Conservation (phyloP, 2,329 filamentous ascomycete genomes). For the Colletotrichum spinosum region DNA sequence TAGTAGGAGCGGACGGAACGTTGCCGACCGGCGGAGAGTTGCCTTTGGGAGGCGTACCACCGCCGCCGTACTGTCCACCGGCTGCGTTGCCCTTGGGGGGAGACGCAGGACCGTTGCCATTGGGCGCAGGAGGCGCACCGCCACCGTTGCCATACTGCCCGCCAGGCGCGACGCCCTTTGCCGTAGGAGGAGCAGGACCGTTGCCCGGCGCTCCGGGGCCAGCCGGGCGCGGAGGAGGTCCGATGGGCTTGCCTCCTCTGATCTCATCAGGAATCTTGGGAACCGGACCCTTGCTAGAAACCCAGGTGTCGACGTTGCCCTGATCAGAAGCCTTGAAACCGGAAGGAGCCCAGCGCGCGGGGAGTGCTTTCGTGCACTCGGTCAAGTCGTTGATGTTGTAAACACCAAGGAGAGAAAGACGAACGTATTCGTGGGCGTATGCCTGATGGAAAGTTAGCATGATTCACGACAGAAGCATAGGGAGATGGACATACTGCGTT, state of each 20-base stretch:
- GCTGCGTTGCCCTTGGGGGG: too few relatives aligned
- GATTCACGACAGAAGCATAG: background rate
- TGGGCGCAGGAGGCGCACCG: too few relatives aligned
- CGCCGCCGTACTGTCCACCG: too few relatives aligned
- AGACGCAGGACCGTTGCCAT: too few relatives aligned
- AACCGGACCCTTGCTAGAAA: slow-evolving; percentile 14
- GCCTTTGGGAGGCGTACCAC: too few relatives aligned
- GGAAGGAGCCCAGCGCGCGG: slow-evolving; percentile 39
- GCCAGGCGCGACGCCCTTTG: background rate
- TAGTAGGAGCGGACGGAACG: too few relatives aligned
- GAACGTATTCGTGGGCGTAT: slow-evolving; percentile 64
- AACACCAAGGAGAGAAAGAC: slow-evolving; percentile 65
- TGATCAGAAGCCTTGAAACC: slow-evolving; percentile 26
- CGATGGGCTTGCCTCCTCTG: slow-evolving; percentile 11
- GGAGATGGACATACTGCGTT: slow-evolving; percentile 47
- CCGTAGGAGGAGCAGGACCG: background rate
- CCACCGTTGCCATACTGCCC: background rate
- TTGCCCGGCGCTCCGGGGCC: background rate
- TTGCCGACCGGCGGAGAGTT: too few relatives aligned
- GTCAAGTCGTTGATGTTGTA: slow-evolving; percentile 66
- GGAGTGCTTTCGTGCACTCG: slow-evolving; percentile 66
- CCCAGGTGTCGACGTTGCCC: slow-evolving; percentile 30
- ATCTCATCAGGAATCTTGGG: slow-evolving; percentile 12
- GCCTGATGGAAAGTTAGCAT: slow-evolving; percentile 43
- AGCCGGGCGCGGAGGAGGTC: background rate